phyloP scores from a whole-genome alignment of 176 grass and related monocot genomes.

The Themeda triandra region DNA sequence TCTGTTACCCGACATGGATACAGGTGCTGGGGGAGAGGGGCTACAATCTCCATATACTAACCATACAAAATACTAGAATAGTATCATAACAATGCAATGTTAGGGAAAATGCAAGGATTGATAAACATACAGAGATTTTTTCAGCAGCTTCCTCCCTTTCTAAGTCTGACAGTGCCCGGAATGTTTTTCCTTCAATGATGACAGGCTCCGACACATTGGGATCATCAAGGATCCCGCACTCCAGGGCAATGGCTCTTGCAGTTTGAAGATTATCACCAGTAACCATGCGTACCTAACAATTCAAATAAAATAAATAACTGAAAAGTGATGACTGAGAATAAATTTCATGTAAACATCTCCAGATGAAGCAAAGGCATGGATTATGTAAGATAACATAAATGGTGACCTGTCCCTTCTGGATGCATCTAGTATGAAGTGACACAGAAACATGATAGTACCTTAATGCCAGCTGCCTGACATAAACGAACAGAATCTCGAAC shows the following conservation, averaged over 20 bases:
- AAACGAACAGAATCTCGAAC: conserved; percentile 71
- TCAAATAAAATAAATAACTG: conserved; percentile 21
- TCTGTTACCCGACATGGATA: not conserved
- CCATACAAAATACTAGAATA: not conserved
- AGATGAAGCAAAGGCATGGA: not conserved
- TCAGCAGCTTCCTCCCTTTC: conserved; percentile 66
- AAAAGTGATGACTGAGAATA: not conserved
- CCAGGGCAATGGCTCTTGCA: conserved; percentile 90
- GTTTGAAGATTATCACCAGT: conserved; percentile 96
- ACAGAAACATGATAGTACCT: conserved; percentile 43
- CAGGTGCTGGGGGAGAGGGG: not conserved
- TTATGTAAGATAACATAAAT: not conserved
- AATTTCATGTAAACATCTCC: not conserved
- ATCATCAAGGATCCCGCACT: conserved; percentile 92
- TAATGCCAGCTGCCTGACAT: conserved; percentile 67
- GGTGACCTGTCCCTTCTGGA: not conserved
- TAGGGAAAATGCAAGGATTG: conserved; percentile 13
- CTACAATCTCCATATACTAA: not conserved
- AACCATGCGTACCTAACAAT: conserved; percentile 85
- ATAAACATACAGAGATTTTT: conserved; percentile 73
- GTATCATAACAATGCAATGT: not conserved
- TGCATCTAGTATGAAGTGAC: not conserved
- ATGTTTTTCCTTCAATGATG: conserved; percentile 77
- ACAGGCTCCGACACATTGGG: conserved; percentile 57
- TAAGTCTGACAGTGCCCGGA: conserved; percentile 54